phyloP scores from a whole-genome alignment of 495 filamentous ascomycete genomes.

The Neurospora sp. region DNA sequence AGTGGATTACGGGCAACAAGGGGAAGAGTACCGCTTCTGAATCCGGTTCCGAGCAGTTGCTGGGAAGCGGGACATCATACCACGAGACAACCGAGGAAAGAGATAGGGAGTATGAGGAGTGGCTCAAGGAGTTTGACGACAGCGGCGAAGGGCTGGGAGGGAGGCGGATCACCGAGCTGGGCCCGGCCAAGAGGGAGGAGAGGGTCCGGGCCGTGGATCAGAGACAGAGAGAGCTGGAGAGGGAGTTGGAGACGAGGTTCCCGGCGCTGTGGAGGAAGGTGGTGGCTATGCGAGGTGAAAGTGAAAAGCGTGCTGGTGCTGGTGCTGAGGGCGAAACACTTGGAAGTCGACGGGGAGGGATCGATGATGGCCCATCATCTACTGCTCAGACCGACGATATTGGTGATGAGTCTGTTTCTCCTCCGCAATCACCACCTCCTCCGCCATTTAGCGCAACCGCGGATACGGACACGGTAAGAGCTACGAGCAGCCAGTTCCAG shows the following conservation, averaged over 20 bases:
- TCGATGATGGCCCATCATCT: conserved; percentile 1
- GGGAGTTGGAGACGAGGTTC: conserved; percentile 26
- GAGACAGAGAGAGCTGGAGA: conserved; percentile 30
- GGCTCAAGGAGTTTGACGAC: conserved; percentile 24
- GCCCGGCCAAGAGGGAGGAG: conserved; percentile 28
- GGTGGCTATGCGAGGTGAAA: conserved; percentile 16
- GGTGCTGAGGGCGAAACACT: not conserved
- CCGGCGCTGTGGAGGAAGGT: conserved; percentile 28
- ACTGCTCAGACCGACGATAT: not conserved
- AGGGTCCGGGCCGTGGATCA: conserved; percentile 25
- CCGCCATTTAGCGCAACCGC: not conserved
- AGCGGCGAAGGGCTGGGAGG: conserved; percentile 21
- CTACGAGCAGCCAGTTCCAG: not conserved
- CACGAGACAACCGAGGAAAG: conserved; percentile 14
- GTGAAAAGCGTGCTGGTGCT: not conserved
- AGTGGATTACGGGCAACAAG: conserved; percentile 27
- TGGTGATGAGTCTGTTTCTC: not conserved
- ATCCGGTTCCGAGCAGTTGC: not conserved
- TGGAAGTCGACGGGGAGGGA: not conserved
- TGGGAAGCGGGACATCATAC: not conserved
- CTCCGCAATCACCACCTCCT: not conserved
- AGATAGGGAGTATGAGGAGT: conserved; percentile 22
- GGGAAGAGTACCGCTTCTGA: not conserved
- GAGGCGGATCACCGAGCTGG: conserved; percentile 22
- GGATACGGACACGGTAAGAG: not conserved